Conservation (phyloP, 352 stramenopile genomes). For the Pythium sukuiense region DNA sequence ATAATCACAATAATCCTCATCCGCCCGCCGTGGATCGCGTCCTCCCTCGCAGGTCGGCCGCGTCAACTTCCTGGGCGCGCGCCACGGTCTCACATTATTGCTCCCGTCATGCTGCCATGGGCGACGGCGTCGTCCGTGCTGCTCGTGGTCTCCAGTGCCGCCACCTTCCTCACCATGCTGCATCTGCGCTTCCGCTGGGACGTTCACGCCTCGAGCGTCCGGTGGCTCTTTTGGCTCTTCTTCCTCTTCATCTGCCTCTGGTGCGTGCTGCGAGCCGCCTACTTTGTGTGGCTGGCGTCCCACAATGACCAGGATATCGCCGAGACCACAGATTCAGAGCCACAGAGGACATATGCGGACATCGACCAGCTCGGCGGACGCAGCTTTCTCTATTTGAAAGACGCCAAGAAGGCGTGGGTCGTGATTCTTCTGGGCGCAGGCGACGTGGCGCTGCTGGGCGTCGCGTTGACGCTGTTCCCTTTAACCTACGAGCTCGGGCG, state of each 20-base stretch:
- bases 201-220: conserved; percentile 37
- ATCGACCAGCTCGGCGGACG: conserved; percentile 51
- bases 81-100: too few relatives aligned
- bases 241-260: conserved; percentile 52
- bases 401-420: conserved; percentile 7
- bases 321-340: neutral
- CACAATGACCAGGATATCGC: neutral
- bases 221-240: conserved; percentile 65
- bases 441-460: conserved; percentile 50
- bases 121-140: conserved; percentile 2
- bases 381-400: conserved; percentile 32
- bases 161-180: conserved; percentile 22
- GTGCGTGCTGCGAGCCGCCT: conserved; percentile 37
- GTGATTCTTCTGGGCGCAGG: conserved; percentile 12
- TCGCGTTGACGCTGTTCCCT: conserved; percentile 51
- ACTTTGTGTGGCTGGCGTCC: conserved; percentile 35
- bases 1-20: too few relatives aligned
- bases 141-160: conserved; percentile 11
- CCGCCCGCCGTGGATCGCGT: too few relatives aligned
- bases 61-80: too few relatives aligned
- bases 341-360: conserved; percentile 13
- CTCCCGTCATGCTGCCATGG: conserved; percentile 6
- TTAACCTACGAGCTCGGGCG: conserved; percentile 60
- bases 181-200: conserved; percentile 26
- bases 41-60: too few relatives aligned